Evolutionary conservation across 78 protist species (phyloP), one percentile per base, ranked within the genome.

Genomic region (Capsaspora owczarzaki): DNA sequence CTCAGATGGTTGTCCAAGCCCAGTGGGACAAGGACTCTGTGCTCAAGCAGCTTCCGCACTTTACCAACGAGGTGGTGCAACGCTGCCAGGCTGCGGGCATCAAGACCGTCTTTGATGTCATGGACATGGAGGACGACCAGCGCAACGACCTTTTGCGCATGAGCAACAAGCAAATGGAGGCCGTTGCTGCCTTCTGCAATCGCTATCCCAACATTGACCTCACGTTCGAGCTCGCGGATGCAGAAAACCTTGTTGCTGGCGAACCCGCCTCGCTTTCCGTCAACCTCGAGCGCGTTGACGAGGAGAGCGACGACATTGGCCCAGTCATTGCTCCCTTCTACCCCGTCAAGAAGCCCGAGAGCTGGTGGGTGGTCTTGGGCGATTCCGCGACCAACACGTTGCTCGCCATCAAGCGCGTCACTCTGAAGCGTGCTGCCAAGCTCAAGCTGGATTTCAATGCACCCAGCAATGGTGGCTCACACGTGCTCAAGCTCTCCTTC

Each of bases 1-100:
- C 90, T 12, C 98, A 96, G 84, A 94, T 95, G 98, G 51, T 85
- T 35, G 88, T 85, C 23, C 97, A 94, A 85, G 97, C 92, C 19
- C 27, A 79, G 63, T 87, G 90, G 92, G 79, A 74, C 75, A 69
- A n/a, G 14, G 90, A 88, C 51, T 43, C 70, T 25, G 27, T 42
- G 51, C 84, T 93, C 40, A n/a, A 61, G 66, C 94, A 93, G 87
- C 79, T 91, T 29, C 98, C 98, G 19, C 95, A 94, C 89, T 38
- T 96, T 40, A 53, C 40, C 43, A 6, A 35, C 42, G 95, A 49
- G 22, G 76, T 89, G 40, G 69, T 90, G 33, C 61, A 80, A 77
- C 46, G 61, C 31, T 56, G 71, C 76, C 16, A 12, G 19, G 82
- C 2, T 8, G 37, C 37, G 71, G 71, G 23, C 61, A 31, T 79